phyloP scores from a whole-genome alignment of 805 yeast genomes.

The Ogataea pini region DNA sequence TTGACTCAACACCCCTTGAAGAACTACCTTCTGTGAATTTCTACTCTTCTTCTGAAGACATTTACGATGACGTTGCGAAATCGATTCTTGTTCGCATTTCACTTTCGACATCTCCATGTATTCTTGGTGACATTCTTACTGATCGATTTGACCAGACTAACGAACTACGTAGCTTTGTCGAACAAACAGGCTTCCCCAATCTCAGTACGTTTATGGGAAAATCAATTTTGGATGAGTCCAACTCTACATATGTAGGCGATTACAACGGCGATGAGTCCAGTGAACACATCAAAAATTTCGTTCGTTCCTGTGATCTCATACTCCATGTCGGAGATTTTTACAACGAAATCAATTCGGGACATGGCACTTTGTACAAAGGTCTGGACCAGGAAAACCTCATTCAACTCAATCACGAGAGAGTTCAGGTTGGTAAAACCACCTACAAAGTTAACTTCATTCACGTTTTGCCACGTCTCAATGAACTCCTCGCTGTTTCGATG shows the following conservation, averaged over 20 bases:
- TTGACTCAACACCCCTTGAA: slow-evolving; percentile 37
- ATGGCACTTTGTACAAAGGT: slow-evolving; percentile 47
- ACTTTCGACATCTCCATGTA: slow-evolving; percentile 55
- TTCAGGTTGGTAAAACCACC: slow-evolving; percentile 45
- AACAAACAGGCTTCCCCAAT: slow-evolving; percentile 51
- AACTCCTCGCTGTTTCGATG: slow-evolving; percentile 33
- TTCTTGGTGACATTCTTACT: slow-evolving; percentile 71
- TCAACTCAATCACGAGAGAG: slow-evolving; percentile 53
- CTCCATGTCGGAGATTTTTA: slow-evolving; percentile 67
- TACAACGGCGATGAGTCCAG: slow-evolving; percentile 65
- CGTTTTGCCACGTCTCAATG: slow-evolving; percentile 47
- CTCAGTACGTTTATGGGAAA: slow-evolving; percentile 71
- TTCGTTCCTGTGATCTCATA: slow-evolving; percentile 63
- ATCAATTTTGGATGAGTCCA: slow-evolving; percentile 70
- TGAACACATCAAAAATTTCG: slow-evolving; percentile 47
- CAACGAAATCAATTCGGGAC: slow-evolving; percentile 72
- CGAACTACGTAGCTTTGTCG: slow-evolving; percentile 50
- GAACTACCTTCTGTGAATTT: neutral
- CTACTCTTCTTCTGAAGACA: slow-evolving; percentile 1
- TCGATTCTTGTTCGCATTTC: slow-evolving; percentile 53
- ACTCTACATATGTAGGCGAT: slow-evolving; percentile 64
- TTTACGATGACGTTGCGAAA: slow-evolving; percentile 33
- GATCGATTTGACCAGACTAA: slow-evolving; percentile 56
- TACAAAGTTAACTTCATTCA: slow-evolving; percentile 50
- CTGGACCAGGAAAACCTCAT: slow-evolving; percentile 46